Percentiles rank a stretch among this genome's conserved stretches.
Evolutionary conservation across 805 yeast species (phyloP).

Genomic region (Saccharomycopsis fermentans): DNA sequence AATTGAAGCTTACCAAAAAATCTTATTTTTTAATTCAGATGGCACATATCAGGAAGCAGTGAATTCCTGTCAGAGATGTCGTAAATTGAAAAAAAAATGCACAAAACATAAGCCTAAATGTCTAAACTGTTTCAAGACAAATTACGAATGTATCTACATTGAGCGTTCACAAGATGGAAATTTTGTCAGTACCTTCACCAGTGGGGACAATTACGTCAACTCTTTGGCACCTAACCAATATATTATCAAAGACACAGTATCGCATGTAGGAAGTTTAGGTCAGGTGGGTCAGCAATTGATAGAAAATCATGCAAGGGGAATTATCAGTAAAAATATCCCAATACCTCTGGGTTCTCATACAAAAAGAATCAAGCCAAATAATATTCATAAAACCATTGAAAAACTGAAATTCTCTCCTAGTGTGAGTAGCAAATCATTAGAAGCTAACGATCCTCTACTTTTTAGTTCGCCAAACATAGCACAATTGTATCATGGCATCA

Average conservation of each 20-base stretch:
- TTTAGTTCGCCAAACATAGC: not conserved
- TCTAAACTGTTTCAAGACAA: constrained; percentile 38
- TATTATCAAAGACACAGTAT: constrained; percentile 10
- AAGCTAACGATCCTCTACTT: not conserved
- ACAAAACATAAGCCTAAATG: constrained; percentile 43
- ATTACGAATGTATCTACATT: constrained; percentile 24
- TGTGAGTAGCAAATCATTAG: not conserved
- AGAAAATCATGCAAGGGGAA: constrained; percentile 3
- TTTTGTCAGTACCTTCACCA: constrained; percentile 5
- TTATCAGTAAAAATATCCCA: constrained; percentile 3
- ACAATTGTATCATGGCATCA: not conserved
- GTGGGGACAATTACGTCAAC: constrained; percentile 12
- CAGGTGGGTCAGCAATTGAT: constrained; percentile 4
- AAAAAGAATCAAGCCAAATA: not conserved
- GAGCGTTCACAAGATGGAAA: constrained; percentile 18
- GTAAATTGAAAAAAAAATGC: constrained; percentile 35
- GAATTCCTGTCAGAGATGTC: constrained; percentile 24
- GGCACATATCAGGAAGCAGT: constrained; percentile 13
- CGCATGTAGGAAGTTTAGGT: constrained; percentile 9
- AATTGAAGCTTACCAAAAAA: constrained; percentile 11
- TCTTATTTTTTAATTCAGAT: constrained; percentile 5
- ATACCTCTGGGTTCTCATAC: constrained; percentile 2
- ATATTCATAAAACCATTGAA: not conserved
- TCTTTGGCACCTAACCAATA: constrained; percentile 3
- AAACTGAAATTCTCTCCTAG: not conserved